Evolutionary conservation across 192 early-diverging fungal genomes (phyloP).

Genomic region (Mortierella antarctica): DNA sequence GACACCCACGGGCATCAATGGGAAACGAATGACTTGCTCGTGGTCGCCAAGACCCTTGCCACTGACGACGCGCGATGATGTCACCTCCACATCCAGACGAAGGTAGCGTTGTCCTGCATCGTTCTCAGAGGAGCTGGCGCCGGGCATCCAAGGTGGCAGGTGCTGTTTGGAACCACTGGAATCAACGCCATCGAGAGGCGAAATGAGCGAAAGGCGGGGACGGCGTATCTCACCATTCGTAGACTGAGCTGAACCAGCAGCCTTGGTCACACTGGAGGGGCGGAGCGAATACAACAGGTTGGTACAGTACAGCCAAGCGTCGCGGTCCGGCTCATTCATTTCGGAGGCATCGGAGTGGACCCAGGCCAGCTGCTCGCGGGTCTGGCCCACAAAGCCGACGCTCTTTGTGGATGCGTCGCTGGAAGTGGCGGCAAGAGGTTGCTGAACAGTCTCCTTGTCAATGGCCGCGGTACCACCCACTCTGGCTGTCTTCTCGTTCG

Average conservation of each 20-base stretch:
- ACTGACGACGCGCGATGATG: constrained; percentile 65
- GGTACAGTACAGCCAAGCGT: constrained; percentile 39
- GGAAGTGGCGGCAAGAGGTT: neutral
- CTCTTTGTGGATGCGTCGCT: constrained; percentile 30
- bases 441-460: constrained; percentile 13
- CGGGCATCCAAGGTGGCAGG: constrained; percentile 52
- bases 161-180: constrained; percentile 18
- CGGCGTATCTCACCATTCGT: constrained; percentile 39
- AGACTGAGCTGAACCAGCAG: constrained; percentile 36
- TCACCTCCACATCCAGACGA: constrained; percentile 79
- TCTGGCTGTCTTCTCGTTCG: neutral
- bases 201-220: constrained; percentile 49
- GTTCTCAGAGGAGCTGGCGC: constrained; percentile 29
- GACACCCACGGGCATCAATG: constrained; percentile 37
- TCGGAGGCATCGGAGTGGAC: constrained; percentile 3
- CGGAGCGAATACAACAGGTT: constrained; percentile 46
- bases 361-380: constrained; percentile 12
- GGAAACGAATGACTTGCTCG: constrained; percentile 50
- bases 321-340: constrained; percentile 38
- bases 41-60: constrained; percentile 40
- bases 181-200: constrained; percentile 42
- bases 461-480: constrained; percentile 1
- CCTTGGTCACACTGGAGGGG: constrained; percentile 36
- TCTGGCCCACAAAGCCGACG: constrained; percentile 49
- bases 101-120: constrained; percentile 65